phyloP scores from a whole-genome alignment of 2,329 filamentous ascomycete genomes.

The Aphanocladium album region DNA sequence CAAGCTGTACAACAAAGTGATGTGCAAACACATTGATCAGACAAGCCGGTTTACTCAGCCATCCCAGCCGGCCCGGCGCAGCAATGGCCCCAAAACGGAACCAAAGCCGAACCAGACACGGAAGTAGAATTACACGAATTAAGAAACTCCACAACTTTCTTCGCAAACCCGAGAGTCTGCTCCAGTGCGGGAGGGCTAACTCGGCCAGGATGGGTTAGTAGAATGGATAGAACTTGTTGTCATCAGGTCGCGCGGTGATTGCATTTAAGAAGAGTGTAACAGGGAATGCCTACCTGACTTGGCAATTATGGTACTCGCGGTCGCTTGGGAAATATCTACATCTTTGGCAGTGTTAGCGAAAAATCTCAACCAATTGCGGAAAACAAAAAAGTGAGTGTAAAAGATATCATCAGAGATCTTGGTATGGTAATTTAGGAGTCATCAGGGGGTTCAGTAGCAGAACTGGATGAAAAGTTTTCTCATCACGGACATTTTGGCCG shows the following conservation, averaged over 20 bases:
- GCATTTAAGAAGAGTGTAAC: neutral
- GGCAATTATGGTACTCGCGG: neutral
- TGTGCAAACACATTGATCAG: slow-evolving; percentile 39
- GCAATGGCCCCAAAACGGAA: slow-evolving; percentile 50
- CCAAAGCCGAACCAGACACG: slow-evolving; percentile 41
- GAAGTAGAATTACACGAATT: slow-evolving; percentile 55
- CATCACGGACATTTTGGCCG: slow-evolving; percentile 49
- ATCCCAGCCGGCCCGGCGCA: slow-evolving; percentile 50
- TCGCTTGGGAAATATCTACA: neutral
- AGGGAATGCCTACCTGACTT: slow-evolving; percentile 1
- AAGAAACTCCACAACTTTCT: slow-evolving; percentile 72
- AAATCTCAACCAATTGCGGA: neutral
- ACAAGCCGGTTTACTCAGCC: slow-evolving; percentile 67
- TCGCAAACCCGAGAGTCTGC: slow-evolving; percentile 38
- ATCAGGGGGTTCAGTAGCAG: slow-evolving; percentile 69
- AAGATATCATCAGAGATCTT: slow-evolving; percentile 48
- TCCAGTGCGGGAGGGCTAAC: slow-evolving; percentile 69
- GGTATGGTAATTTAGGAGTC: slow-evolving; percentile 62
- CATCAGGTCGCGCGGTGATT: slow-evolving; percentile 28
- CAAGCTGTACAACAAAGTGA: neutral
- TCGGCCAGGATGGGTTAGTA: slow-evolving; percentile 62
- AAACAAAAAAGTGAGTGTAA: slow-evolving; percentile 16
- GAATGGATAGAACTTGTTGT: slow-evolving; percentile 67
- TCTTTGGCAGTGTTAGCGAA: slow-evolving; percentile 7
- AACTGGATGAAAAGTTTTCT: slow-evolving; percentile 62